Percentiles rank a stretch among this genome's conserved stretches.
These are phyloP conservation scores for Zygosaccharomyces gambellarensis DNA, from an alignment of 805 yeast genomes.

Conservation along the genomic window DNA sequence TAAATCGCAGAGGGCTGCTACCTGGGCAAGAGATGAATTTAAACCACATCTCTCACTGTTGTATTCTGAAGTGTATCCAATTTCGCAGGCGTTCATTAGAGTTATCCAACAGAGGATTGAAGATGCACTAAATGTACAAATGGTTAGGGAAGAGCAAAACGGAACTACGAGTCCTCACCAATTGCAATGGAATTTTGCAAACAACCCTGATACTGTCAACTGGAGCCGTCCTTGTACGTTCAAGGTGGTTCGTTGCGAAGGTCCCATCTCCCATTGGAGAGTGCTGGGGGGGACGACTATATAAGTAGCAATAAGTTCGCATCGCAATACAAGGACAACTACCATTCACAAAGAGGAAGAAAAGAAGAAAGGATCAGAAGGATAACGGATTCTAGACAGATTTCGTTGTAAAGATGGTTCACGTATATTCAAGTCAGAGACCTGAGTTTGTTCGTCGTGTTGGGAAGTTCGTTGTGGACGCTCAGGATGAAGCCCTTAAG, in stretches of 20 bases:
- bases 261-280: slow-evolving; percentile 66
- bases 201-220: slow-evolving; percentile 21
- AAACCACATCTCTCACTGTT: slow-evolving; percentile 71
- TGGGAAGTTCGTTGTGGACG: slow-evolving; percentile 54
- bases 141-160: slow-evolving; percentile 14
- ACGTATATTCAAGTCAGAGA: slow-evolving; percentile 43
- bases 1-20: slow-evolving; percentile 43
- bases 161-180: slow-evolving; percentile 12
- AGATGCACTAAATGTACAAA: slow-evolving; percentile 51
- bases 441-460: slow-evolving; percentile 59
- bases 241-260: slow-evolving; percentile 64
- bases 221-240: slow-evolving; percentile 67
- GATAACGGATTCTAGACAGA: background rate
- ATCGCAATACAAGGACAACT: slow-evolving; percentile 1
- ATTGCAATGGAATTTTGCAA: slow-evolving; percentile 21
- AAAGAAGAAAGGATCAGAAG: background rate
- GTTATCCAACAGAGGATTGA: slow-evolving; percentile 61
- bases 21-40: slow-evolving; percentile 54
- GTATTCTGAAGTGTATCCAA: slow-evolving; percentile 60
- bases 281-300: slow-evolving; percentile 47
- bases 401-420: slow-evolving; percentile 28
- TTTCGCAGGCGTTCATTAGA: slow-evolving; percentile 60
- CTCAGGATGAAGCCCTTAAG: slow-evolving; percentile 58
- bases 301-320: slow-evolving; percentile 11
- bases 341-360: background rate